These are phyloP conservation scores for Tricholoma matsutake DNA, from an alignment of 768 basidiomycete genomes.

Conservation along the genomic window DNA sequence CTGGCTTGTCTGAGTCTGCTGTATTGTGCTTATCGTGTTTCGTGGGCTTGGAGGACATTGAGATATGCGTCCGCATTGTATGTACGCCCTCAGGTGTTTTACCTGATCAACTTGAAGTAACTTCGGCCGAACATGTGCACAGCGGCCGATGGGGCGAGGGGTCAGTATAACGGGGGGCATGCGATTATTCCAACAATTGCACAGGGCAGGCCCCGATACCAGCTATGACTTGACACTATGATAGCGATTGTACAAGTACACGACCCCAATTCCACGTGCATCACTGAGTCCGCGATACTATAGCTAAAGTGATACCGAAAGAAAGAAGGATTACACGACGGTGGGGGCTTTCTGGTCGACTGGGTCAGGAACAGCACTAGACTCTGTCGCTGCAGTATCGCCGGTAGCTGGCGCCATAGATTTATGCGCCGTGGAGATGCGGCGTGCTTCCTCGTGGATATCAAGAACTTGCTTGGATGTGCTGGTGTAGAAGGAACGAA, in stretches of 20 bases:
- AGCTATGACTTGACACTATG: not conserved
- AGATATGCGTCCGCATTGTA: no score
- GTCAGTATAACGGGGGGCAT: no score
- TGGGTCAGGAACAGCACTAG: not conserved
- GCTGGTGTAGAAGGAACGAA: conserved; percentile 78
- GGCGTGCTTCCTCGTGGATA: conserved; percentile 89
- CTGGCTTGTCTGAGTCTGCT: conserved; percentile 18
- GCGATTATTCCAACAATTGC: no score
- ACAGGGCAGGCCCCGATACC: no score
- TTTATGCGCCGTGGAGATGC: conserved; percentile 57
- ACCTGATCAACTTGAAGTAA: no score
- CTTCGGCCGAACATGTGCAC: not conserved
- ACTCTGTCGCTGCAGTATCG: not conserved
- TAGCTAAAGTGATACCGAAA: not conserved
- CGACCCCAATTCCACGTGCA: not conserved
- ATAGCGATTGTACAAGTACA: not conserved
- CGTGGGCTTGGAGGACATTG: not conserved
- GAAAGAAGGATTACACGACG: not conserved
- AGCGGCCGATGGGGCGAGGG: not conserved
- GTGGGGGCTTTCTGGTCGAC: not conserved
- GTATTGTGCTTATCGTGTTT: not conserved
- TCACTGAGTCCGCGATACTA: not conserved
- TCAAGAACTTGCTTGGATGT: conserved; percentile 88
- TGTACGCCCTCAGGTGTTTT: no score
- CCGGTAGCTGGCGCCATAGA: not conserved